Conservation (phyloP, 1,284 basidiomycete species). For the Irpex rosettiformis region DNA sequence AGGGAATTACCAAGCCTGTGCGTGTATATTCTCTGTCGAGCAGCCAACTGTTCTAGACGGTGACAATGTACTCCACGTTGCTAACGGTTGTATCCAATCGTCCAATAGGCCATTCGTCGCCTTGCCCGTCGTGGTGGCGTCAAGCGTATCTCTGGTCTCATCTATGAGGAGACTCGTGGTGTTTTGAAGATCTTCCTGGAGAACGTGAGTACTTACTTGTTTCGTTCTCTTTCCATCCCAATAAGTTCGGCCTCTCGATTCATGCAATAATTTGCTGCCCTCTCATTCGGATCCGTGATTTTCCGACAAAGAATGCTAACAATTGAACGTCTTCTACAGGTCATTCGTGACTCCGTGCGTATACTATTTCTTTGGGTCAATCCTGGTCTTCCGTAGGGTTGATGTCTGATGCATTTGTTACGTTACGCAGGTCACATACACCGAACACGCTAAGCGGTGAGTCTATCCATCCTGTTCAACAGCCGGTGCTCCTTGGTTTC, state of each 20-base stretch:
- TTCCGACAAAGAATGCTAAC: too few species aligned
- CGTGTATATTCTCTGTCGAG: slow-evolving; percentile 33
- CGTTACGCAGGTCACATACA: slow-evolving; percentile 65
- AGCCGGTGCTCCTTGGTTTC: too few species aligned
- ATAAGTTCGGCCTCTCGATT: slow-evolving; percentile 42
- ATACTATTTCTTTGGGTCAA: neutral
- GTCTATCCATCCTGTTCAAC: slow-evolving; percentile 22
- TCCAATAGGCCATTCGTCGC: slow-evolving; percentile 69
- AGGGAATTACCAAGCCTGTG: slow-evolving; percentile 56
- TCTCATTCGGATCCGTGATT: too few species aligned
- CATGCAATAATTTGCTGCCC: neutral
- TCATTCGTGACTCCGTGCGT: neutral
- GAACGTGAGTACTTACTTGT: slow-evolving; percentile 78
- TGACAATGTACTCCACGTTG: neutral
- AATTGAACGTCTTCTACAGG: neutral
- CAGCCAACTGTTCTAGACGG: neutral
- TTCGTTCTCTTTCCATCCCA: slow-evolving; percentile 88
- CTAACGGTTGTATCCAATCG: neutral
- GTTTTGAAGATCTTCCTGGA: slow-evolving; percentile 83
- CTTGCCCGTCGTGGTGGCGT: slow-evolving; percentile 85
- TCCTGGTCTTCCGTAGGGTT: too few species aligned
- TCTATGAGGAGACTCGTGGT: slow-evolving; percentile 83
- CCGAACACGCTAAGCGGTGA: slow-evolving; percentile 81
- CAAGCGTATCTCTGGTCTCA: slow-evolving; percentile 80
- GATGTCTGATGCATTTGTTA: too few species aligned